A percentile compares a stretch with the other conserved stretches of the same genome.
Conservation (phyloP, 2,329 filamentous ascomycete genomes). For the Xylariaceae sp. region DNA sequence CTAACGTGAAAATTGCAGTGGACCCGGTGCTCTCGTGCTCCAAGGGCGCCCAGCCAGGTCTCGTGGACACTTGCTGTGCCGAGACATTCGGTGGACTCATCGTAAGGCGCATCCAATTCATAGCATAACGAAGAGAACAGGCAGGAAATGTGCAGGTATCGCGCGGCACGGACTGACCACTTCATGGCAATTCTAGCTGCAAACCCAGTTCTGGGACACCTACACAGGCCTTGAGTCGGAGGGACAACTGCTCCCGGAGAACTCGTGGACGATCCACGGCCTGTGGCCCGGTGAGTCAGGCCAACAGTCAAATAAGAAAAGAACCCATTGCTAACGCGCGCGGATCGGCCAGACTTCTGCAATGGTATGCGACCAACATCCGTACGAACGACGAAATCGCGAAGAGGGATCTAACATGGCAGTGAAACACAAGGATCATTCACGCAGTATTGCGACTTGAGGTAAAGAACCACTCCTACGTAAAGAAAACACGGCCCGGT, state of each 20-base stretch:
- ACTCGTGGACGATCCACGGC: constrained; percentile 58
- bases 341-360: constrained; percentile 39
- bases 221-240: constrained; percentile 56
- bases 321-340: constrained; percentile 1
- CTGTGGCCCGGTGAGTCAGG: constrained; percentile 46
- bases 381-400: background rate
- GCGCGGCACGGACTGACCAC: constrained; percentile 5
- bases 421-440: constrained; percentile 48
- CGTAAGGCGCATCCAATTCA: constrained; percentile 25
- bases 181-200: constrained; percentile 35
- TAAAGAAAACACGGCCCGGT: background rate
- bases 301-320: background rate
- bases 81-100: constrained; percentile 63
- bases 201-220: constrained; percentile 62
- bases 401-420: constrained; percentile 37
- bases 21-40: constrained; percentile 47
- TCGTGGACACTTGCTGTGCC: constrained; percentile 59
- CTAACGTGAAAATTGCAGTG: constrained; percentile 20
- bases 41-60: constrained; percentile 38
- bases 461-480: constrained; percentile 20
- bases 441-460: constrained; percentile 64
- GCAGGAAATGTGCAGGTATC: no score
- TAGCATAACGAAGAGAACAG: background rate
- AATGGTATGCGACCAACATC: constrained; percentile 32
- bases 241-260: constrained; percentile 54